Base-by-base conservation (phyloP, 108 stramenopile species). In the Cafeteria roenbergensis region DNA sequence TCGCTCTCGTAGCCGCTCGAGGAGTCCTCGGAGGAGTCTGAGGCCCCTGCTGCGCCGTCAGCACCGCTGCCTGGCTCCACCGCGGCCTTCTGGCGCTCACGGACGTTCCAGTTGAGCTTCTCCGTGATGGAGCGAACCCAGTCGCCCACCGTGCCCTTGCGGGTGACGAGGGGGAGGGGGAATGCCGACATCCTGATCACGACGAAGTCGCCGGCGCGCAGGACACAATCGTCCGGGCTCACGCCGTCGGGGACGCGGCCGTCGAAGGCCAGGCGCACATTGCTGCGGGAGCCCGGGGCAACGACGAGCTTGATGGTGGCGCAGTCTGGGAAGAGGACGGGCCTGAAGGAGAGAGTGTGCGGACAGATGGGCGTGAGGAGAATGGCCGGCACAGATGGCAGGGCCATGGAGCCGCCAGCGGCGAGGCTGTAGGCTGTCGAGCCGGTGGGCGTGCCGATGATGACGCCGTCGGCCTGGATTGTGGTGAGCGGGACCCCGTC, bases 321-420 rank as follows among this genome's bases (percentile, higher is more conserved):
- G 52, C 87, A 86, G 73, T 94, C 95, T 0, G 95, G 93, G 68
- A 97, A 91, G 12, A 97, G 74, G 82, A 97, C 90, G 27, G 90
- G 86, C 28, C 95, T 83, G 66, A 94, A 94, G 31, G 86, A 87
- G 22, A 96, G 72, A 0, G 90, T 89, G 75, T 97, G 95, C 0
- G 95, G 91, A 72, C 93, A 93, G 56, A 97, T 91, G 8, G 95
- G 93, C 17, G 93, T 94, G 21, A 97, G 84, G 26, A 92, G 69
- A 51, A 97, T 94, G 22, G 86, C 83, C 12, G 93, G 91, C 21
- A 92, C 91, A 0, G 91, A 87, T 0, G 95, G 95, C 70, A 94
- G 93, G 12, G 94, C 90, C n/a, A 97, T 93, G 55, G 85, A 87
- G 0, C 92, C 91, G 1, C 95, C 95, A 22, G 95, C 95, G 24